Base-by-base conservation (phyloP, 2,329 filamentous ascomycete species). In the Colletotrichum brevisporum region DNA sequence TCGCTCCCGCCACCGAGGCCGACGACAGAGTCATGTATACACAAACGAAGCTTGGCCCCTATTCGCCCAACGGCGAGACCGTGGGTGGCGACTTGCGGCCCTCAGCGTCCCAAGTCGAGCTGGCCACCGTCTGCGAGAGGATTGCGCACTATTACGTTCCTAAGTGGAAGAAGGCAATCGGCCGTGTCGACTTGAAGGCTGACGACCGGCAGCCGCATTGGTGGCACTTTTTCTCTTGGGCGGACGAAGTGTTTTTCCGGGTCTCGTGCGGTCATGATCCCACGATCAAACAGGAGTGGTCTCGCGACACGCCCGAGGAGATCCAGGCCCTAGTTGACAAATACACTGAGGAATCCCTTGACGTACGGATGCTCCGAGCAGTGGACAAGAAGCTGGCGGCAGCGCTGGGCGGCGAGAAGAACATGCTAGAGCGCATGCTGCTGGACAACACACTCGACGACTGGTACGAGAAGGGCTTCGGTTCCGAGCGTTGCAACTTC, bases 391-490 rank as follows among this genome's bases (percentile, higher is more conserved):
- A 74, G 16, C 55, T 83, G 5, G 67, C 75, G 1, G 72, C 73
- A 6, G 71, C 78, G 4, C 72, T 83, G 8, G 72, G 76, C 2
- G 78, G 77, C 9, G 71, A 77, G 31, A 73, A 54, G n/a, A 77
- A 71, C 15, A 74, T 79, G 41, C 72, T 80, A 10, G 79, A 82
- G 60, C 70, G 75, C 24, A 69, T 82, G 15, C 74, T 74, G 12
- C 67, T 76, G 21, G 73, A 81, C 56, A 71, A 75, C 36, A 71
- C 76, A 18, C 69, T 81, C 2, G 70, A 76, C 13, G 53, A 73
- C 15, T 76, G 78, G 52, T 79, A 81, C 55, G 54, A 2, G 24
- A 18, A 65, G 1, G 61, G 51, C 8, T 39, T 75, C 21, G 75
- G 73, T 4, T 41, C 59, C 15, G 16, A 16, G 12, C 21, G 18